Percentiles rank a stretch among this genome's conserved stretches.
Evolutionary conservation across 1,284 basidiomycete genomes (phyloP).

Genomic region (Sporisorium sorghi): DNA sequence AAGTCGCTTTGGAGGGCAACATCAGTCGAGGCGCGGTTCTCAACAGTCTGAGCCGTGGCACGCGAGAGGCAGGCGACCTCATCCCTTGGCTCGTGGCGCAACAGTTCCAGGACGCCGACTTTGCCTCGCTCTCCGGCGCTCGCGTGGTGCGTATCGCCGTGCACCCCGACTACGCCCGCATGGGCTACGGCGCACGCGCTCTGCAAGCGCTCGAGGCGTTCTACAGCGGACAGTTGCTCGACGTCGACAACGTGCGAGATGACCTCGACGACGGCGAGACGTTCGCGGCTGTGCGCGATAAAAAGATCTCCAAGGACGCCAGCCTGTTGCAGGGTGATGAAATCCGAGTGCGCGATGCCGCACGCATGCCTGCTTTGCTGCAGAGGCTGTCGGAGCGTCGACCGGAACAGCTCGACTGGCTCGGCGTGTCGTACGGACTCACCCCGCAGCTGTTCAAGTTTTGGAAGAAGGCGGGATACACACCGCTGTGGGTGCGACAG

Average conservation of each 20-base stretch:
- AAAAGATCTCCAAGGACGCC: constrained; percentile 50
- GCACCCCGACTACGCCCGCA: constrained; percentile 91
- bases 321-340: constrained; percentile 48
- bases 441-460: constrained; percentile 90
- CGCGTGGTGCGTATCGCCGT: constrained; percentile 93
- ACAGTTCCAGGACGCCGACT: constrained; percentile 96
- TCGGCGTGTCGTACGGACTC: constrained; percentile 95
- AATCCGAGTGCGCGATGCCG: constrained; percentile 78
- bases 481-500: constrained; percentile 92
- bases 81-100: constrained; percentile 97
- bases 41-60: constrained; percentile 83
- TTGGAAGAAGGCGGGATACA: constrained; percentile 93
- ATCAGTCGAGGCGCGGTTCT: constrained; percentile 88
- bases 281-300: constrained; percentile 71
- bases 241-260: constrained; percentile 72
- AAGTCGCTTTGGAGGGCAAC: constrained; percentile 92
- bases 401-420: constrained; percentile 91
- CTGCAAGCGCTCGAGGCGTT: constrained; percentile 87
- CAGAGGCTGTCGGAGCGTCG: constrained; percentile 89
- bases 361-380: constrained; percentile 90
- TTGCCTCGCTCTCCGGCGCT: constrained; percentile 87
- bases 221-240: constrained; percentile 88
- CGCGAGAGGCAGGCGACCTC: constrained; percentile 91
- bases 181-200: constrained; percentile 97
- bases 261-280: constrained; percentile 53